These are phyloP conservation scores for Mycena filopes DNA, from an alignment of 768 basidiomycete genomes.

Conservation along the genomic window DNA sequence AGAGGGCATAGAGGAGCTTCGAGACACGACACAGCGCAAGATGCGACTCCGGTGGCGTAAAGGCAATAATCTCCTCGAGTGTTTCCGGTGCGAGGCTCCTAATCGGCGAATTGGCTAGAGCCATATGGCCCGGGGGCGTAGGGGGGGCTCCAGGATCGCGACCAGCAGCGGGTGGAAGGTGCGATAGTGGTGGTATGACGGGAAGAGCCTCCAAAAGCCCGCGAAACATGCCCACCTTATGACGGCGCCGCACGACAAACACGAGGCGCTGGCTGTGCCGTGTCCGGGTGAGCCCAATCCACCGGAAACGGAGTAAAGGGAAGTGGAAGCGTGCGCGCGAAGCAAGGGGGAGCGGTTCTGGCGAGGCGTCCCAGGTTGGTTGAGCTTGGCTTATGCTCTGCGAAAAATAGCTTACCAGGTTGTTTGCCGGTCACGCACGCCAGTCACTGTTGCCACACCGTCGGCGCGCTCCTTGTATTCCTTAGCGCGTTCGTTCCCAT, in stretches of 20 bases:
- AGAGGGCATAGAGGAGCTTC: constrained; percentile 44
- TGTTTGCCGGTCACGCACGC: constrained; percentile 22
- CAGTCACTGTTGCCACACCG: constrained; percentile 16
- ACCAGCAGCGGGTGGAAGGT: not conserved
- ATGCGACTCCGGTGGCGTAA: constrained; percentile 40
- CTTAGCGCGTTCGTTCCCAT: constrained; percentile 18
- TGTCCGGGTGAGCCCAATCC: constrained; percentile 9
- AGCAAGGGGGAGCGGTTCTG: constrained; percentile 12
- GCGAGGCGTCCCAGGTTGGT: constrained; percentile 4
- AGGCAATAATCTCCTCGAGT: constrained; percentile 46
- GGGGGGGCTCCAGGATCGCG: constrained; percentile 17
- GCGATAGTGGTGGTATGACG: constrained; percentile 7
- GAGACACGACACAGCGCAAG: constrained; percentile 48
- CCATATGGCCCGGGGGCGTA: constrained; percentile 28
- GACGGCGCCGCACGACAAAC: constrained; percentile 33
- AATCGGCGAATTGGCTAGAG: constrained; percentile 22
- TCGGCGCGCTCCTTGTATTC: constrained; percentile 13
- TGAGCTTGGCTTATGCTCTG: constrained; percentile 13
- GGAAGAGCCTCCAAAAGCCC: constrained; percentile 30
- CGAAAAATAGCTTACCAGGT: constrained; percentile 22
- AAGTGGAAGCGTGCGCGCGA: not conserved
- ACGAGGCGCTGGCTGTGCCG: constrained; percentile 34
- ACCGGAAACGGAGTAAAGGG: constrained; percentile 26
- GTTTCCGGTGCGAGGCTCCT: constrained; percentile 48
- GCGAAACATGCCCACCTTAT: constrained; percentile 28